Evolutionary conservation across 768 basidiomycete species (phyloP), one percentile per base, ranked within the genome.

Genomic region (Strobilomyces dryophilus): DNA sequence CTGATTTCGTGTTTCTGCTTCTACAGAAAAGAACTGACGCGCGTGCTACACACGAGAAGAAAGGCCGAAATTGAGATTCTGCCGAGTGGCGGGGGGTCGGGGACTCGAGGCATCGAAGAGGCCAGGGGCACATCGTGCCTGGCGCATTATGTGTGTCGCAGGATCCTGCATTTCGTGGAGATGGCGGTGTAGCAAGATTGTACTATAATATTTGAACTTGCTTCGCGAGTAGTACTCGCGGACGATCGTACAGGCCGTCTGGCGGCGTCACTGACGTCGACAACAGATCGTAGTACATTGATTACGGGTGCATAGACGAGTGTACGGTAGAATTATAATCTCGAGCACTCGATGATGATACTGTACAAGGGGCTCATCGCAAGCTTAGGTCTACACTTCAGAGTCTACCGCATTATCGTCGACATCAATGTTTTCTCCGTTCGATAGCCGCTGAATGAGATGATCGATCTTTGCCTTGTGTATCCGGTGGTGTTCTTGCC

Each of bases 31-130:
- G 92, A 95, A 62, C 80, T 98, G 3, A 76, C 77, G 66, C 76
- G 82, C 58, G 91, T 97, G 80, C 69, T 98, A 34, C 84, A 89
- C 63, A 75, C 72, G 5, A 81, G 89, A n/a, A 82, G 85, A 42
- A 98, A 98, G 70, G 95, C 95, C 4, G 95, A 98, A 70, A 95
- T 95, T 44, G 92, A 98, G 65, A 76, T 89, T 39, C 64, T 91
- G 57, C 31, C 66, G 11, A 49, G 52, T 7, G 45, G 49, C 10
- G 43, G 50, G 32, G 34, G 15, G 15, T 45, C 51, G 7, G 55
- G 37, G 43, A 32, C 31, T 42, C 57, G 47, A 21, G 40, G 12
- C 5, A 17, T 8, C 11, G 58, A 54, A 36, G 55, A 46, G 15
- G 44, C 20, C 21, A 55, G 49, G n/a, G 60, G 60, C 29, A 45